These are phyloP conservation scores for Protoeuglena noctilucae DNA, from an alignment of 139 green algal species.

Conservation along the genomic window DNA sequence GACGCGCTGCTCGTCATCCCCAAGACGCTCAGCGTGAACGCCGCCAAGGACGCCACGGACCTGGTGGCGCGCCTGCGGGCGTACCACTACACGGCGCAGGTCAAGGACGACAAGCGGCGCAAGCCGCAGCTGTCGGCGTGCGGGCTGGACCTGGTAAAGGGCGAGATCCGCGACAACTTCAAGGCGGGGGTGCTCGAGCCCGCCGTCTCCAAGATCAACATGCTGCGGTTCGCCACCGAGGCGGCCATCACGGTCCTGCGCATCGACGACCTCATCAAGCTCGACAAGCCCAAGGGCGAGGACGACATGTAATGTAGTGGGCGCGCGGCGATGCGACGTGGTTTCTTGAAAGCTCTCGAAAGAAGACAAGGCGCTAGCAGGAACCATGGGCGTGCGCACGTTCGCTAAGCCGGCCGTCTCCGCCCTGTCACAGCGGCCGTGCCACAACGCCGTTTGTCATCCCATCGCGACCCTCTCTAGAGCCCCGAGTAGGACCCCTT, in stretches of 20 bases:
- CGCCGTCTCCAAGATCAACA: slow-evolving; percentile 85
- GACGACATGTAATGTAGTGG: too few species aligned
- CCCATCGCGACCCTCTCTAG: too few species aligned
- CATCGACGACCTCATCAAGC: slow-evolving; percentile 93
- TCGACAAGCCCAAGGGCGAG: slow-evolving; percentile 54
- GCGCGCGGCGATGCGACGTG: too few species aligned
- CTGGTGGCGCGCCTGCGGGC: slow-evolving; percentile 83
- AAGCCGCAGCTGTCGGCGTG: slow-evolving; percentile 26
- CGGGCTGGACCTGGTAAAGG: slow-evolving; percentile 62
- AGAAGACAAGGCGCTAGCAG: too few species aligned
- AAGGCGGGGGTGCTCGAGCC: slow-evolving; percentile 90
- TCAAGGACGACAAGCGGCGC: slow-evolving; percentile 34
- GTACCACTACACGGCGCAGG: slow-evolving; percentile 81
- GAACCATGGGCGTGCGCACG: too few species aligned
- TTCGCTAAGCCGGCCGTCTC: too few species aligned
- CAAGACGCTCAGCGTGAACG: slow-evolving; percentile 89
- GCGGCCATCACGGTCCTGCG: slow-evolving; percentile 96
- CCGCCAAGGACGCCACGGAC: slow-evolving; percentile 87
- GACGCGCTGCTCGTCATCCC: slow-evolving; percentile 77
- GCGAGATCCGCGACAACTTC: slow-evolving; percentile 72
- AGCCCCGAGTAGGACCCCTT: too few species aligned
- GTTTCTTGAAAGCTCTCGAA: too few species aligned
- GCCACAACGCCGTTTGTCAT: too few species aligned
- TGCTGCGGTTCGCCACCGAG: slow-evolving; percentile 95
- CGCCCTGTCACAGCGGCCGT: too few species aligned